Conservation (phyloP, 352 stramenopile genomes). For the Phytophthora pluvialis region DNA sequence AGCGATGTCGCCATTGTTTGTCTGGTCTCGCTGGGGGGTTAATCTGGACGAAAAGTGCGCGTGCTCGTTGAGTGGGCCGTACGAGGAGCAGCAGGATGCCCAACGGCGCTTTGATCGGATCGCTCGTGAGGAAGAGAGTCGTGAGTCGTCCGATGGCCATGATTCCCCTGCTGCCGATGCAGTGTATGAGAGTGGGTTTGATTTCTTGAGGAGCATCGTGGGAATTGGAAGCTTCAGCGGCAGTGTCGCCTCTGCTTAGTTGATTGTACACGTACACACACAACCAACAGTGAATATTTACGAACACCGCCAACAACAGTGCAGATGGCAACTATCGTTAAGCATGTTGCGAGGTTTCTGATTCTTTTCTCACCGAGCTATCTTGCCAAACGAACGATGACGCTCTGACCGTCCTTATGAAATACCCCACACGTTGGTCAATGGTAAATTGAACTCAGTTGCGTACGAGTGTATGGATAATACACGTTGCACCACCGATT, state of each 20-base stretch:
- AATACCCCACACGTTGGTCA: no score
- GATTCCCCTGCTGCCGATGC: background rate
- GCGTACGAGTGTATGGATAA: no score
- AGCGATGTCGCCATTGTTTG: conserved; percentile 33
- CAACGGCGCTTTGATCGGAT: conserved; percentile 44
- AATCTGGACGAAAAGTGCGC: conserved; percentile 10
- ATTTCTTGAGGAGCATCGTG: conserved; percentile 20
- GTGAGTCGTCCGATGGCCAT: background rate
- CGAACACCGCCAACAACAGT: no score
- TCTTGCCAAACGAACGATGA: no score
- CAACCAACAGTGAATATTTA: no score
- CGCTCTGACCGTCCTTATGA: no score
- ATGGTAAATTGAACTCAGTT: no score
- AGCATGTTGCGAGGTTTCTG: no score
- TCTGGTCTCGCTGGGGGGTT: conserved; percentile 56
- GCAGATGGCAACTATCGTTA: no score
- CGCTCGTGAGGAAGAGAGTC: conserved; percentile 18
- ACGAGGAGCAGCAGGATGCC: conserved; percentile 39
- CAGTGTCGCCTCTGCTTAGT: conserved; percentile 11
- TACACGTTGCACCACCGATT: no score
- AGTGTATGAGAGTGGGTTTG: conserved; percentile 18
- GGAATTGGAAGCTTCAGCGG: background rate
- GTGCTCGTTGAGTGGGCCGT: conserved; percentile 45
- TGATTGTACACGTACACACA: background rate
- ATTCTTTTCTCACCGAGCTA: no score